Evolutionary conservation across 805 yeast species (phyloP), one percentile per base, ranked within the genome.

Genomic region (Saccharomyces mikatae): DNA sequence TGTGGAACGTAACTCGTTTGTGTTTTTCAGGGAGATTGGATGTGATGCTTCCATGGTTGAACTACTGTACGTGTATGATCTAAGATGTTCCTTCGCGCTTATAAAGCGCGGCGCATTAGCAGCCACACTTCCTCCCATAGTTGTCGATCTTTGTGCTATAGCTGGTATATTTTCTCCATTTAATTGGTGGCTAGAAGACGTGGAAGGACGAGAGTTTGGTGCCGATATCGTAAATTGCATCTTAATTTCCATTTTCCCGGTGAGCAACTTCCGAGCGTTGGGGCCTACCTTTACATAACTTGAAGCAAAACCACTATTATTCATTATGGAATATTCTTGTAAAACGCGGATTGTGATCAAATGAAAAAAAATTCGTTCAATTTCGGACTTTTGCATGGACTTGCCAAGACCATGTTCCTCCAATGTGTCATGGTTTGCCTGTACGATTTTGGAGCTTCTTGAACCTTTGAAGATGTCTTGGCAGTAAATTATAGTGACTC

Each of bases 401-500:
- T 77, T 80, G 2, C 96, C 96, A 26, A 71, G 71, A 1, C 97
- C 97, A 66, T 87, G 89, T 41, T 71, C 79, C 22, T 78, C 78
- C 46, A 76, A 75, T 24, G 62, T 63, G 60, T 85, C 82, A 63
- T 86, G 89, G 0, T 90, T 89, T 48, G 80, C 73, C 29, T 74
- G 77, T 8, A 80, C 73, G 54, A 89, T 80, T 63, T 83, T 85
- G n/a, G 78, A 76, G 54, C 74, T 73, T 60, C 78, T 80, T 0
- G 90, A 80, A 0, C 98, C 97, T 62, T 86, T 80, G 68, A 84
- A 84, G 4, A 89, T 77, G 68, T 91, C 98, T 60, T 89, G 92
- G 65, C 92, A 85, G 58, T 89, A 85, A 14, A 87, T 76, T 21
- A 86, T 75, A 0, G 99, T 91, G 4, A 90, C 89, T 54, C 81